Evolutionary conservation across 305 asterid species (phyloP).

Genomic region (Solanum aculeatissimum): DNA sequence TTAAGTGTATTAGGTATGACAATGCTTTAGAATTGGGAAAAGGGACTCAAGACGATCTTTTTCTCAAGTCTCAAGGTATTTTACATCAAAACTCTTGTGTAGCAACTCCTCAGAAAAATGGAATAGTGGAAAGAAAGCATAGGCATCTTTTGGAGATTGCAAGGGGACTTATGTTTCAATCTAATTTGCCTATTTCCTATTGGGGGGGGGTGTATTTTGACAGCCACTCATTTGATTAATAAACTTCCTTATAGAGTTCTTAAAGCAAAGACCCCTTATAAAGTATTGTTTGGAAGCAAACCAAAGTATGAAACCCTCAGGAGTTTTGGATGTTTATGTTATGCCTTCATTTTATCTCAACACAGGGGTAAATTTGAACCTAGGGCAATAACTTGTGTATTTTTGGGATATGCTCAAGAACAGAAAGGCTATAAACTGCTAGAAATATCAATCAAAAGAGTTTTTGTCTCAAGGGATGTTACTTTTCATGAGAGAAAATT

Average conservation of each 20-base stretch:
- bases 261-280: too few relatives aligned
- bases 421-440: background rate
- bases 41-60: too few relatives aligned
- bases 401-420: background rate
- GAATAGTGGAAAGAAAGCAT: too few relatives aligned
- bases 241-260: too few relatives aligned
- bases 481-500: background rate
- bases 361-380: background rate
- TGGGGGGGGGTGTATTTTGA: too few relatives aligned
- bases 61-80: background rate
- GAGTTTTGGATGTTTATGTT: background rate
- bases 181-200: background rate
- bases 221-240: too few relatives aligned
- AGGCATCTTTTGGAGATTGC: too few relatives aligned
- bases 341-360: background rate
- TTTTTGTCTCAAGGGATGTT: background rate
- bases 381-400: background rate
- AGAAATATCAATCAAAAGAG: background rate
- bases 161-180: background rate
- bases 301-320: too few relatives aligned
- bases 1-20: too few relatives aligned
- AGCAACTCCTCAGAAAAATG: background rate
- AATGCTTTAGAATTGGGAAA: too few relatives aligned
- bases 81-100: background rate
- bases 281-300: too few relatives aligned